Conservation (phyloP, 1,139 yeast species). For the Magnusiomyces tetraspermus region DNA sequence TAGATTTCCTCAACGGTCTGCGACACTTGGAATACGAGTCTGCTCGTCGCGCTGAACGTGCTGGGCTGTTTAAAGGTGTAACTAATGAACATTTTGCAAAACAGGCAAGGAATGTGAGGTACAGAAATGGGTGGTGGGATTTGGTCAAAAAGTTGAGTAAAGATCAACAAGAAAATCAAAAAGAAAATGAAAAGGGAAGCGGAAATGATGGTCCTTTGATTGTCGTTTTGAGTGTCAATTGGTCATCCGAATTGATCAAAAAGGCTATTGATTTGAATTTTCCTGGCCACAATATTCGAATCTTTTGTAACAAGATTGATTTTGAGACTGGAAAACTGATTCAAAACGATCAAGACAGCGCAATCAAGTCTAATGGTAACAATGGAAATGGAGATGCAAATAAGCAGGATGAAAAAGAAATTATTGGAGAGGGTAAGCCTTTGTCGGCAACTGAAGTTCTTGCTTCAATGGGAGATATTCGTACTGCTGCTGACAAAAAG, state of each 20-base stretch:
- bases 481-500: conserved; percentile 53
- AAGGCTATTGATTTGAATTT: conserved; percentile 24
- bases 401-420: neutral
- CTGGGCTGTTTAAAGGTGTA: conserved; percentile 41
- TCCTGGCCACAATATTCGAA: conserved; percentile 2
- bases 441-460: neutral
- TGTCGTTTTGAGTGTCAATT: conserved; percentile 51
- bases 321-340: neutral
- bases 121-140: conserved; percentile 40
- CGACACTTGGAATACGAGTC: conserved; percentile 44
- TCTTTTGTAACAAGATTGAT: conserved; percentile 1
- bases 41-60: conserved; percentile 37
- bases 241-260: conserved; percentile 48
- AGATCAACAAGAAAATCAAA: neutral
- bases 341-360: neutral
- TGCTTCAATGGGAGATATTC: conserved; percentile 22
- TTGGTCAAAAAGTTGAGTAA: neutral
- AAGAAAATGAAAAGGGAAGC: neutral
- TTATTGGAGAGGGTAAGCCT: neutral
- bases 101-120: conserved; percentile 34
- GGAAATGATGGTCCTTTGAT: conserved; percentile 20
- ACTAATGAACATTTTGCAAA: conserved; percentile 26
- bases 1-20: conserved; percentile 40
- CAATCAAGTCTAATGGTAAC: neutral
- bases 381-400: neutral